Evolutionary conservation across 768 basidiomycete genomes (phyloP), one percentile per base, ranked within the genome.

Genomic region (Amanita pseudoporphyria): DNA sequence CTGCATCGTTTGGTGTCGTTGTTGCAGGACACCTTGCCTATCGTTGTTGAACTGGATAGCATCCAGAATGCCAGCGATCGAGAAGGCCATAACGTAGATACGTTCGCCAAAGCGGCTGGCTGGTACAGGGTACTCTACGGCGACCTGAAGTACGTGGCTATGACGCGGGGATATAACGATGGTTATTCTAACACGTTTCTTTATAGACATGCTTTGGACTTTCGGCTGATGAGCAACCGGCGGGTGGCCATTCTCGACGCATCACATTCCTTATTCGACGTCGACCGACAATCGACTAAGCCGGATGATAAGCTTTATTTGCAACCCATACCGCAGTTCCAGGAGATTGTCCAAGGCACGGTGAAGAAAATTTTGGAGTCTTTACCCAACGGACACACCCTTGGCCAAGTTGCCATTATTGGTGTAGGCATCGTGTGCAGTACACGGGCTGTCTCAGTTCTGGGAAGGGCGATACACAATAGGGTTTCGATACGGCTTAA

Each of bases 61-160:
- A 76, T 79, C 49, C 61, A 70, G 41, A 62, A 60, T 47, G 59
- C 67, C 51, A 62, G 66, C 21, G 69, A 62, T 26, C 53, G 58
- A 52, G 59, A 63, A 19, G 57, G 66, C 32, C 54, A 37, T 36
- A 70, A 57, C 55, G 68, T 88, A 18, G 82, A 84, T 55, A 76
- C 77, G n/a, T 81, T 84, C 59, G 77, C 84, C 4, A 91, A 90
- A 67, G 78, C 82, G 10, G 80, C 83, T 44, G 84, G 84, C 2
- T 91, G 89, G 88, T 91, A 83, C 65, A 71, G 89, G 45, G 64
- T 90, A 19, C 62, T 88, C 41, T 86, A 87, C 51, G 73, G 78
- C 6, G 79, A 86, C 60, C 68, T 80, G 21, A 76, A 75, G 86
- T 85, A 58, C 19, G 68, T 60, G 36, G 18, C 30, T 14, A 12